A percentile compares a stretch with the other conserved stretches of the same genome.
phyloP scores from a whole-genome alignment of 139 green algal genomes.

The Chlamydomonas eustigma region DNA sequence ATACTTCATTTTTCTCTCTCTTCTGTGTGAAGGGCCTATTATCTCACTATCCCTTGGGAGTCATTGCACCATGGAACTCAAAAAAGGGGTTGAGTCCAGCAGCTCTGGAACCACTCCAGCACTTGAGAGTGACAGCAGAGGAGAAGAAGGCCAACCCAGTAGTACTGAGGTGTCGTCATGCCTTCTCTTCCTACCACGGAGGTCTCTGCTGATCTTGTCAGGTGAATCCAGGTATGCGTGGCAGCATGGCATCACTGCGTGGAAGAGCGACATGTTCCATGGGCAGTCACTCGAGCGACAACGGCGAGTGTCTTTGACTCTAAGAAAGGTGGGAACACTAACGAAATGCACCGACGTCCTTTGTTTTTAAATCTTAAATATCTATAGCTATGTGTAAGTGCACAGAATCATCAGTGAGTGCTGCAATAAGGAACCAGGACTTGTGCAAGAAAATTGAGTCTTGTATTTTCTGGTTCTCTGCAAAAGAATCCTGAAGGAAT shows the following conservation, averaged over 20 bases:
- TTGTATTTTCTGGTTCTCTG: too few relatives aligned
- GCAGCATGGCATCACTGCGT: slow-evolving; percentile 94
- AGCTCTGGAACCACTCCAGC: background rate
- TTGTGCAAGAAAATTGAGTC: too few relatives aligned
- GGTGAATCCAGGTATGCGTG: slow-evolving; percentile 63
- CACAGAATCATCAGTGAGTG: too few relatives aligned
- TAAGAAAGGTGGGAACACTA: slow-evolving; percentile 70
- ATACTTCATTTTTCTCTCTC: too few relatives aligned
- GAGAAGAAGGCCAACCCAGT: background rate
- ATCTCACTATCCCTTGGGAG: slow-evolving; percentile 77
- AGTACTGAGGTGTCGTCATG: background rate
- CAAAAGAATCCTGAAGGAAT: too few relatives aligned
- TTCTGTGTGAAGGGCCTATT: slow-evolving; percentile 74
- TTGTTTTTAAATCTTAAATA: too few relatives aligned
- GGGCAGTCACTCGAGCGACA: slow-evolving; percentile 27
- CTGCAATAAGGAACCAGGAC: too few relatives aligned
- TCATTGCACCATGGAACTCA: slow-evolving; percentile 83
- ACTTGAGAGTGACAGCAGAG: background rate
- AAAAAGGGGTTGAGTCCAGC: slow-evolving; percentile 19
- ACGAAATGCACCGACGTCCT: too few relatives aligned
- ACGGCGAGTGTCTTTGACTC: slow-evolving; percentile 77
- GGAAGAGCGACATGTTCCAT: background rate
- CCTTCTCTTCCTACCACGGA: slow-evolving; percentile 68
- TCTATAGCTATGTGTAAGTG: too few relatives aligned
- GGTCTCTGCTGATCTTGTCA: slow-evolving; percentile 82